These are phyloP conservation scores for Termitomyces sp. DNA, from an alignment of 768 basidiomycete genomes.

Conservation along the genomic window DNA sequence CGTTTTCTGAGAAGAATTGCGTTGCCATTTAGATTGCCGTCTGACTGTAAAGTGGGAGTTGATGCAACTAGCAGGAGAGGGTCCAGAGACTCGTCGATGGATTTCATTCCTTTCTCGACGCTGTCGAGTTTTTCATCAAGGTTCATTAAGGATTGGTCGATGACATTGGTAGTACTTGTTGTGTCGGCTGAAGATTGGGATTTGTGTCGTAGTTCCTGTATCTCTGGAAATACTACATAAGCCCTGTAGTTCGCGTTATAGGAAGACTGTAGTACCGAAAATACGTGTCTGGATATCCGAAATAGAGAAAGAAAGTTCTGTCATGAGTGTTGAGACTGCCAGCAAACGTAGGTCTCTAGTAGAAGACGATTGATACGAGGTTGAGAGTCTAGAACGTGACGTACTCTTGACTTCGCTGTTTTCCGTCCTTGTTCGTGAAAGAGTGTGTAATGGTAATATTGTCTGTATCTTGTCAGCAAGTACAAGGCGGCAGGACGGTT, in stretches of 20 bases:
- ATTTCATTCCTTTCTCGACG: slow-evolving; percentile 67
- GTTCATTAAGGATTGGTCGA: slow-evolving; percentile 76
- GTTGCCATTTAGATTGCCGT: slow-evolving; percentile 34
- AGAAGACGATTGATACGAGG: slow-evolving; percentile 2
- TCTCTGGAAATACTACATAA: slow-evolving; percentile 46
- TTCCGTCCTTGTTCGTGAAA: slow-evolving; percentile 41
- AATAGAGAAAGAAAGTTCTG: slow-evolving; percentile 80
- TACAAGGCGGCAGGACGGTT: slow-evolving; percentile 7
- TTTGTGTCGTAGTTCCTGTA: slow-evolving; percentile 89
- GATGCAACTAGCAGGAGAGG: slow-evolving; percentile 48
- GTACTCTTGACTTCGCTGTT: slow-evolving; percentile 64
- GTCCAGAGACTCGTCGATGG: slow-evolving; percentile 59
- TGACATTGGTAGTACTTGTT: slow-evolving; percentile 57
- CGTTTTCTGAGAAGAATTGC: slow-evolving; percentile 67
- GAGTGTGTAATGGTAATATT: slow-evolving; percentile 64
- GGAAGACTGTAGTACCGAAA: slow-evolving; percentile 50
- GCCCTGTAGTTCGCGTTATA: neutral
- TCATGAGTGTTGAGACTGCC: slow-evolving; percentile 80
- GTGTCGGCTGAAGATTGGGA: slow-evolving; percentile 60
- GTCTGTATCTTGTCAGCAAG: slow-evolving; percentile 37
- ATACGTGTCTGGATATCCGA: slow-evolving; percentile 90
- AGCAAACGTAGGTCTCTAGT: slow-evolving; percentile 69
- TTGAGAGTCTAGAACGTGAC: slow-evolving; percentile 27
- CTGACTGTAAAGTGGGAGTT: slow-evolving; percentile 40
- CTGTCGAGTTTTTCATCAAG: slow-evolving; percentile 76